phyloP scores from a whole-genome alignment of 2,329 filamentous ascomycete species.

The Macrophomina tecta region DNA sequence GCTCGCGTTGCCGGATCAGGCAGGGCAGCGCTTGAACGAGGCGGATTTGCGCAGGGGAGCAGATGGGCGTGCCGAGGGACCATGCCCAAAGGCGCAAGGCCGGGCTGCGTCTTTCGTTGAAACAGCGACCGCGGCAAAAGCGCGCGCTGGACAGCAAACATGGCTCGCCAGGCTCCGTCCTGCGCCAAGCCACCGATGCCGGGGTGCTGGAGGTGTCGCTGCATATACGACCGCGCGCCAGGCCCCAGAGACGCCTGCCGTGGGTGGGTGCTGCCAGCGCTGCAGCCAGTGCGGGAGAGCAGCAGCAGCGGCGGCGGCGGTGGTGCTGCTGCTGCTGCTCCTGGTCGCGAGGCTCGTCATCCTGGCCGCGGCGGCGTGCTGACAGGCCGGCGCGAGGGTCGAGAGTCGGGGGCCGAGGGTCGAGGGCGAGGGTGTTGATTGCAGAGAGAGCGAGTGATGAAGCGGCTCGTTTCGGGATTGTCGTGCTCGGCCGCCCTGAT shows the following conservation, averaged over 20 bases:
- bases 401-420: not conserved
- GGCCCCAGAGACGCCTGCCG: not conserved
- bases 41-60: slow-evolving; percentile 13
- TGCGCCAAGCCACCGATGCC: slow-evolving; percentile 10
- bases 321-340: no score
- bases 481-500: slow-evolving; percentile 12
- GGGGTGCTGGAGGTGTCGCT: not conserved
- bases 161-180: slow-evolving; percentile 6
- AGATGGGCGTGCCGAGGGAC: not conserved
- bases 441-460: no score
- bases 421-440: not conserved
- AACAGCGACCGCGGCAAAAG: slow-evolving; percentile 10
- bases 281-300: not conserved
- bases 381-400: not conserved
- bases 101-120: slow-evolving; percentile 17
- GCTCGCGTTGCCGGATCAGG: slow-evolving; percentile 5
- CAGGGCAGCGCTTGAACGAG: slow-evolving; percentile 20
- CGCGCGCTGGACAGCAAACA: not conserved
- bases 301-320: not conserved
- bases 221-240: slow-evolving; percentile 9
- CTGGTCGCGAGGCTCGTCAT: not conserved
- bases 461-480: slow-evolving; percentile 16
- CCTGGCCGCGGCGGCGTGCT: not conserved
- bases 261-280: not conserved
- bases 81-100: slow-evolving; percentile 1